These are phyloP conservation scores for Verticillium nonalfalfae DNA, from an alignment of 2,329 filamentous ascomycete species.

Conservation along the genomic window DNA sequence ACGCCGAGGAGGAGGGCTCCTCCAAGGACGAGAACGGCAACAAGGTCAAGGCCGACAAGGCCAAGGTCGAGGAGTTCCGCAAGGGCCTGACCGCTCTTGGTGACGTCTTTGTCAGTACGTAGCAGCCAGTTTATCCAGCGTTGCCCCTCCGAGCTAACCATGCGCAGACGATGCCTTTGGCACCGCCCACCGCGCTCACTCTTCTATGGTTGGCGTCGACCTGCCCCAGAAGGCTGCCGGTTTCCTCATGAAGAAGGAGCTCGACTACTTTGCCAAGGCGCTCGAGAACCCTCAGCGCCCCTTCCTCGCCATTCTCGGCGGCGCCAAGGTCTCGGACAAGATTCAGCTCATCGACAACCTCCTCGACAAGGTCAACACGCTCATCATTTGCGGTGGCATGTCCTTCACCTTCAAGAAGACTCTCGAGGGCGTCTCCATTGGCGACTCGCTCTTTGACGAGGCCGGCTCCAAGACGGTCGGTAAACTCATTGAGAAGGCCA, in stretches of 20 bases:
- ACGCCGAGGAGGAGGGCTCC: constrained; percentile 96
- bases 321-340: constrained; percentile 98
- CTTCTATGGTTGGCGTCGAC: constrained; percentile 96
- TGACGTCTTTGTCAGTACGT: constrained; percentile 91
- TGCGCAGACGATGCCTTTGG: constrained; percentile 87
- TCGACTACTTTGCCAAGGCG: constrained; percentile 98
- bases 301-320: constrained; percentile 97
- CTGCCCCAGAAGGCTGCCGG: constrained; percentile 95
- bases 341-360: constrained; percentile 99
- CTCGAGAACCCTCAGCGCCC: constrained; percentile 89
- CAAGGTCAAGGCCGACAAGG: constrained; percentile 97
- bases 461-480: constrained; percentile 86
- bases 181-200: constrained; percentile 96
- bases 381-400: constrained; percentile 97
- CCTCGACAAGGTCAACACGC: constrained; percentile 92
- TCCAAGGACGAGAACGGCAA: constrained; percentile 90
- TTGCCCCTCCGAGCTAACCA: background rate
- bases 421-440: constrained; percentile 84
- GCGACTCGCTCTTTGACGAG: constrained; percentile 88
- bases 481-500: constrained; percentile 86
- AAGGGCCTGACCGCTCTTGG: constrained; percentile 91
- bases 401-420: constrained; percentile 99
- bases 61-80: constrained; percentile 85
- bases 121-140: background rate
- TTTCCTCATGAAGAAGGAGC: constrained; percentile 99